These are phyloP conservation scores for Nakazawaea ernobii DNA, from an alignment of 805 yeast species.

Conservation along the genomic window DNA sequence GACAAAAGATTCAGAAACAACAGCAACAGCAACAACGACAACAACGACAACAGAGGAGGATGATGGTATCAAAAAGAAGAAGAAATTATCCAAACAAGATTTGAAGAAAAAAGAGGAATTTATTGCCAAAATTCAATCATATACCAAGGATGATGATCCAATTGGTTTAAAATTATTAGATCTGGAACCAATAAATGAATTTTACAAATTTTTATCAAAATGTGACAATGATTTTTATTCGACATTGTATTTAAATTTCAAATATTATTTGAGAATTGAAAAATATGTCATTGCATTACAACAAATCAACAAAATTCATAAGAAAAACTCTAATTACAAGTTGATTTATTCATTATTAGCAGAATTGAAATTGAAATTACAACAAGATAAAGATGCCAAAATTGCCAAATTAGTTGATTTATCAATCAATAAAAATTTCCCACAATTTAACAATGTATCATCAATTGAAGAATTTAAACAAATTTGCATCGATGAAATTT, in stretches of 20 bases:
- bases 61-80: conserved; percentile 27
- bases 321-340: conserved; percentile 11
- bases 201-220: conserved; percentile 29
- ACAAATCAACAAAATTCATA: conserved; percentile 29
- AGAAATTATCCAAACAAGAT: conserved; percentile 54
- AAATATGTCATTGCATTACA: conserved; percentile 42
- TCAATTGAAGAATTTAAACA: conserved; percentile 2
- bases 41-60: too few species aligned
- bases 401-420: conserved; percentile 9
- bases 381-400: conserved; percentile 5
- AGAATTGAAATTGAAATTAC: conserved; percentile 8
- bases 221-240: conserved; percentile 35
- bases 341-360: conserved; percentile 8
- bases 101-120: conserved; percentile 51
- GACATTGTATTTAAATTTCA: conserved; percentile 37
- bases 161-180: conserved; percentile 43
- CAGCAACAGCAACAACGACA: too few species aligned
- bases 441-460: background rate
- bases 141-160: conserved; percentile 48
- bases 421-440: conserved; percentile 5
- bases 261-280: conserved; percentile 22
- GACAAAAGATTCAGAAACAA: conserved; percentile 26
- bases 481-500: conserved; percentile 1
- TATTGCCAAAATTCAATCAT: conserved; percentile 33
- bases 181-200: conserved; percentile 35